A percentile compares a stretch with the other conserved stretches of the same genome.
These are phyloP conservation scores for Testicularia cyperi DNA, from an alignment of 1,284 basidiomycete genomes.

Conservation along the genomic window DNA sequence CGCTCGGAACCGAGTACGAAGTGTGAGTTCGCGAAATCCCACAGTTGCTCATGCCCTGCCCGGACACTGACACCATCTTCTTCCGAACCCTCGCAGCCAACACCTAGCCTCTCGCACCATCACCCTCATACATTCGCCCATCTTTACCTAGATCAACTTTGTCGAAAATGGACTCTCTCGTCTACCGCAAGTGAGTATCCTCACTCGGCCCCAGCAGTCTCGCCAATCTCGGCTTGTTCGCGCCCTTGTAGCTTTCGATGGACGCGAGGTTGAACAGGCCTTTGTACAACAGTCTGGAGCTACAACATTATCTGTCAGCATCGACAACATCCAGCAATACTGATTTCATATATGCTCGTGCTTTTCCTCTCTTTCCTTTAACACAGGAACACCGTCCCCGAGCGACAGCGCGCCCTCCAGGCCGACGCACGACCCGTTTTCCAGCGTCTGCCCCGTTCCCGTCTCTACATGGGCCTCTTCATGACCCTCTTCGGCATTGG, in stretches of 20 bases:
- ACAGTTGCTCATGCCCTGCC: no score
- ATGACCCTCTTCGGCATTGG: constrained; percentile 54
- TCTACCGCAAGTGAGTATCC: constrained; percentile 44
- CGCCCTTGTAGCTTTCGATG: no score
- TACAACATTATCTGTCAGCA: no score
- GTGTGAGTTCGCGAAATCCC: no score
- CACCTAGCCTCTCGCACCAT: constrained; percentile 3
- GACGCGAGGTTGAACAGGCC: no score
- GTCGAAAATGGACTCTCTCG: constrained; percentile 51
- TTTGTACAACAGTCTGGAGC: no score
- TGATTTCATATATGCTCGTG: no score
- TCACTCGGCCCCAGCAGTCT: not conserved
- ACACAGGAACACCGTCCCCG: constrained; percentile 44
- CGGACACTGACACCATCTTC: no score
- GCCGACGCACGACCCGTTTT: constrained; percentile 51
- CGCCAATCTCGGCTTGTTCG: not conserved
- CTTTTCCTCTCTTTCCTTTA: not conserved
- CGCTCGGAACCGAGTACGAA: no score
- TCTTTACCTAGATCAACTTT: no score
- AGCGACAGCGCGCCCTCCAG: constrained; percentile 55
- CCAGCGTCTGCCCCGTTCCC: constrained; percentile 51
- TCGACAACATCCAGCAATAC: no score
- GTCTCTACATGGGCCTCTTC: constrained; percentile 53
- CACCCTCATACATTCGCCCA: no score
- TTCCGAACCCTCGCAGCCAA: constrained; percentile 5